These are phyloP conservation scores for Corylus heterophylla DNA, from an alignment of 306 rosid genomes.

Conservation along the genomic window DNA sequence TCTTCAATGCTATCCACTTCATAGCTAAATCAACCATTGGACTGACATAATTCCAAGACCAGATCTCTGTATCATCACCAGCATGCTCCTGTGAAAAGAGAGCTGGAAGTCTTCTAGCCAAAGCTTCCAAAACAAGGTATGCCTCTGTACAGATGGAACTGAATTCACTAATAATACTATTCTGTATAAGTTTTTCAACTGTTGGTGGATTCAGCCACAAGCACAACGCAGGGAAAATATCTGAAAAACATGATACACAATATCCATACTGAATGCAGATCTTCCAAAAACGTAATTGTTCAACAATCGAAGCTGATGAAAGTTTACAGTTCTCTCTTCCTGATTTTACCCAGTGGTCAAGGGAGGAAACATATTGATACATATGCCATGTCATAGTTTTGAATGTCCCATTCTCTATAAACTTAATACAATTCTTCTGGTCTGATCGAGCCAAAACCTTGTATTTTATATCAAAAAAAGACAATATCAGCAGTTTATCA, in stretches of 20 bases:
- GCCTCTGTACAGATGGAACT: constrained; percentile 70
- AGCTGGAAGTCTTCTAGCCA: constrained; percentile 79
- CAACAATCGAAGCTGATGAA: constrained; percentile 74
- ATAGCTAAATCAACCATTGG: constrained; percentile 88
- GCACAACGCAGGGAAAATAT: constrained; percentile 73
- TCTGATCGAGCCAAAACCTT: constrained; percentile 80
- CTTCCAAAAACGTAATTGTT: constrained; percentile 87
- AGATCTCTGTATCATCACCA: constrained; percentile 55
- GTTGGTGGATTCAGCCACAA: constrained; percentile 82
- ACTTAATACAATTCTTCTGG: constrained; percentile 53
- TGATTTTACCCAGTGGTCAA: constrained; percentile 73
- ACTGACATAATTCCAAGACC: constrained; percentile 91
- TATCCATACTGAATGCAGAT: constrained; percentile 88
- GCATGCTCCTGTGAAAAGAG: constrained; percentile 54
- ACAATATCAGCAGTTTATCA: constrained; percentile 30
- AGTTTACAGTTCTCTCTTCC: constrained; percentile 76
- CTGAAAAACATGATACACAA: constrained; percentile 70
- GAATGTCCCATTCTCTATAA: constrained; percentile 69
- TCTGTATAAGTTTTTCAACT: constrained; percentile 57
- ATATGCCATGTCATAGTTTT: constrained; percentile 75
- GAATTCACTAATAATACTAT: constrained; percentile 57
- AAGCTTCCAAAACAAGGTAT: constrained; percentile 79
- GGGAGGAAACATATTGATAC: constrained; percentile 58
- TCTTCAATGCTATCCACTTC: constrained; percentile 73
- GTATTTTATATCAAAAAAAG: constrained; percentile 30